Evolutionary conservation across 306 rosid species (phyloP).

Genomic region (Psophocarpus tetragonolobus): DNA sequence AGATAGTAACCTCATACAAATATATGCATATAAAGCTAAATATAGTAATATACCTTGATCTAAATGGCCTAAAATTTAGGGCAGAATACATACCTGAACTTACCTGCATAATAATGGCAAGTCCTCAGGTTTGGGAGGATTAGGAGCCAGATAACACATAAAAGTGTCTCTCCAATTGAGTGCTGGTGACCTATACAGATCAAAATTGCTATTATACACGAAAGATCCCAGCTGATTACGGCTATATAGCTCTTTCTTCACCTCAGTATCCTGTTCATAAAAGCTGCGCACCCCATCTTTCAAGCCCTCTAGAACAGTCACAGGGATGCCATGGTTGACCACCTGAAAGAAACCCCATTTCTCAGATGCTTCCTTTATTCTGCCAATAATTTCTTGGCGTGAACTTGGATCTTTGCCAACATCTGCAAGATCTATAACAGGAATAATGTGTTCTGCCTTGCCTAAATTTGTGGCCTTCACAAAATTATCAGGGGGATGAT

Average conservation of each 20-base stretch:
- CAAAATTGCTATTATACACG: conserved; percentile 35
- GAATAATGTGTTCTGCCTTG: conserved; percentile 16
- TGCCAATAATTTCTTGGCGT: conserved; percentile 1
- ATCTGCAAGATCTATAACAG: conserved; percentile 28
- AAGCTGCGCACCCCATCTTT: conserved; percentile 34
- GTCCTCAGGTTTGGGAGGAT: conserved; percentile 24
- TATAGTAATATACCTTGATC: background rate
- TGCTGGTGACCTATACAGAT: conserved; percentile 35
- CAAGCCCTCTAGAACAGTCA: conserved; percentile 14
- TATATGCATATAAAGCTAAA: no score
- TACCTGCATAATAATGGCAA: conserved; percentile 35
- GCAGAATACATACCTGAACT: background rate
- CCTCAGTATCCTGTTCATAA: conserved; percentile 33
- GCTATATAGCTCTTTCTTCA: conserved; percentile 28
- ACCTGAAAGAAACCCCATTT: conserved; percentile 43
- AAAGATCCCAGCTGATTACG: conserved; percentile 1
- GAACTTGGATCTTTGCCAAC: background rate
- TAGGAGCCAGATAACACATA: background rate
- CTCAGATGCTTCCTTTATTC: conserved; percentile 35
- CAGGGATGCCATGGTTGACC: conserved; percentile 36
- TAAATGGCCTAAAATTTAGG: background rate
- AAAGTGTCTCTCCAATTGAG: conserved; percentile 41
- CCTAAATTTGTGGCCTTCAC: conserved; percentile 17
- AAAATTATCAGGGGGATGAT: conserved; percentile 22
- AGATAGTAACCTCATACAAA: no score